Conservation (phyloP, 1,284 basidiomycete genomes). For the Abortiporus biennis region DNA sequence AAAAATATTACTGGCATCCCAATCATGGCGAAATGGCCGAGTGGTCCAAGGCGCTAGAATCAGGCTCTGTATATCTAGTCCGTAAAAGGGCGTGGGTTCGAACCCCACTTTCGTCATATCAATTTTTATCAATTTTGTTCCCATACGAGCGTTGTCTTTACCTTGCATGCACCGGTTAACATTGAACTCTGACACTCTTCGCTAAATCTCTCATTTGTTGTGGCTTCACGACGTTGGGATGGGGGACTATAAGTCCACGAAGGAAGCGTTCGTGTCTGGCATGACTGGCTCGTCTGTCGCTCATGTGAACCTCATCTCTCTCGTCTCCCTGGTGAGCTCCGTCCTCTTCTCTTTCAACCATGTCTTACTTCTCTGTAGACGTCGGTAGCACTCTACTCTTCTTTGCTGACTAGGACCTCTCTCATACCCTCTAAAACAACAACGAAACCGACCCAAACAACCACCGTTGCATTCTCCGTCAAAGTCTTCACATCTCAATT, state of each 20-base stretch:
- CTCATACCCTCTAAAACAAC: neutral
- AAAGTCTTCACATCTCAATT: constrained; percentile 60
- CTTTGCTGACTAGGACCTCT: constrained; percentile 43
- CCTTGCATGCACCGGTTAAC: no score
- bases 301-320: constrained; percentile 72
- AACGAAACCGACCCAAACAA: neutral
- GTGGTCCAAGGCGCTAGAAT: no score
- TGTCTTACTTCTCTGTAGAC: constrained; percentile 17
- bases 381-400: constrained; percentile 66
- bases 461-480: neutral
- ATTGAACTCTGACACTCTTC: no score
- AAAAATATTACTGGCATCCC: no score
- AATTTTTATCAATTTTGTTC: no score
- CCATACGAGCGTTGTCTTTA: no score
- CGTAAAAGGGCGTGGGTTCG: no score
- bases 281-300: constrained; percentile 72
- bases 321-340: constrained; percentile 62
- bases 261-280: constrained; percentile 85
- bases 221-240: no score
- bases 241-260: constrained; percentile 76
- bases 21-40: no score
- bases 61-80: no score
- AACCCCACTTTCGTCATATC: no score
- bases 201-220: no score
- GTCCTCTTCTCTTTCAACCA: neutral